These are phyloP conservation scores for Picea glauca DNA, from an alignment of 75 land plant species.

Conservation along the genomic window DNA sequence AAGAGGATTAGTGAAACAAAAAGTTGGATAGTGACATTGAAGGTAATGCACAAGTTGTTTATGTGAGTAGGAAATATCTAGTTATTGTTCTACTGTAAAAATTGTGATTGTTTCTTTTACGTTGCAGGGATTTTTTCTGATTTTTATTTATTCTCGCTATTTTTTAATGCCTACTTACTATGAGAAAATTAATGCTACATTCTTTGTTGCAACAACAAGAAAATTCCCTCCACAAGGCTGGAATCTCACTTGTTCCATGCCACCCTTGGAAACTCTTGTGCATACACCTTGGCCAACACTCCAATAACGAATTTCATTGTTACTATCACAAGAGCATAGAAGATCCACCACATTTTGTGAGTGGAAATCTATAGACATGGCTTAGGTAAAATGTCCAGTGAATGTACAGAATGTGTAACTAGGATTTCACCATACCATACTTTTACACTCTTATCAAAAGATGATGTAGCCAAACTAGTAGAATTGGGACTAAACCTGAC, in stretches of 20 bases:
- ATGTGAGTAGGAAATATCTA: too few relatives aligned
- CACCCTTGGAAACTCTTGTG: constrained; percentile 64
- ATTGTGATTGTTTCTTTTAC: too few relatives aligned
- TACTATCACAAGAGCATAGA: constrained; percentile 75
- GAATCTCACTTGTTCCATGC: constrained; percentile 55
- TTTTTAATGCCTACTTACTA: constrained; percentile 30
- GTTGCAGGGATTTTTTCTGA: too few relatives aligned
- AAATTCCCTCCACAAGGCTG: constrained; percentile 51
- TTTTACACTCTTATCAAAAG: constrained; percentile 84
- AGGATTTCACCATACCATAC: constrained; percentile 91
- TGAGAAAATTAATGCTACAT: constrained; percentile 57
- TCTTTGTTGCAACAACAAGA: constrained; percentile 59
- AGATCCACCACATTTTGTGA: constrained; percentile 58
- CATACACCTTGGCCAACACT: constrained; percentile 51
- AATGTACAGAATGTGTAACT: constrained; percentile 56
- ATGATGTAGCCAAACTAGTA: constrained; percentile 67
- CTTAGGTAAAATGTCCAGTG: constrained; percentile 63
- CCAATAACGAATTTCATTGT: constrained; percentile 78
- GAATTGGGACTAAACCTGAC: too few relatives aligned
- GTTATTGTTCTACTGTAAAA: too few relatives aligned
- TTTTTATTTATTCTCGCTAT: too few relatives aligned
- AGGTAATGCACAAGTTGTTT: too few relatives aligned
- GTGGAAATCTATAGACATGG: constrained; percentile 78
- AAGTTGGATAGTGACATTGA: too few relatives aligned
- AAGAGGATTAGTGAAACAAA: too few relatives aligned